Base-by-base conservation (phyloP, 2,329 filamentous ascomycete genomes). In the Dactylellina sp. region DNA sequence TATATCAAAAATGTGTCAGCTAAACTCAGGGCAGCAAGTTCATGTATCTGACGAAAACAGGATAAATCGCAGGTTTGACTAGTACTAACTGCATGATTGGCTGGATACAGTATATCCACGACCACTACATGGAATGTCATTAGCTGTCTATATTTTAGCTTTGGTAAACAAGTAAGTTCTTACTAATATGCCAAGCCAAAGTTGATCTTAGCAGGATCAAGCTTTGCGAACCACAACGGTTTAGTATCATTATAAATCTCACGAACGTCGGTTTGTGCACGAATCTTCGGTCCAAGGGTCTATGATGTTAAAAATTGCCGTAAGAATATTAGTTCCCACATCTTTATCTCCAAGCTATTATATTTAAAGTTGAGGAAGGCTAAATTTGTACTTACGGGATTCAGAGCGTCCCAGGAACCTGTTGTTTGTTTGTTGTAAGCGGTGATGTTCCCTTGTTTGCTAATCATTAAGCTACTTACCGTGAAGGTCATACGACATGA, bases 221-320 rank as follows among this genome's bases (percentile, higher is more conserved):
- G 61, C 0, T 80, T 79, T 39, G 80, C 81, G 57, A 80, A 83
- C 82, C 82, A 85, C 0, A 86, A 66, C 0, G 82, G 82, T 0
- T 80, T 52, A 0, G 82, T 79, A 2, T 80, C 77, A 1, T 80
- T 80, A 1, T 75, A 62, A 16, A 85, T 84, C 39, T 85, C 83
- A 0, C 78, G 76, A 1, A 87, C 77, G 20, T 81, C 76, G 28
- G 80, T 82, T 6, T 83, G 79, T 83, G 84, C 86, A 2, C 86
- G 77, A 0, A 86, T 81, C 2, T 84, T 80, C 0, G 84, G 52
- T 0, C 80, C 80, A 85, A 79, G 0, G 75, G 25, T 3, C 82
- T 78, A 85, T 76, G 85, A 83, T 1, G 83, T 84, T 0, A 85
- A 61, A 72, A 85, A 84, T 0, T 84, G 84, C 70, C 85, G 84